These are phyloP conservation scores for Eucalyptus curtisii DNA, from an alignment of 345 rosid genomes.

Conservation along the genomic window DNA sequence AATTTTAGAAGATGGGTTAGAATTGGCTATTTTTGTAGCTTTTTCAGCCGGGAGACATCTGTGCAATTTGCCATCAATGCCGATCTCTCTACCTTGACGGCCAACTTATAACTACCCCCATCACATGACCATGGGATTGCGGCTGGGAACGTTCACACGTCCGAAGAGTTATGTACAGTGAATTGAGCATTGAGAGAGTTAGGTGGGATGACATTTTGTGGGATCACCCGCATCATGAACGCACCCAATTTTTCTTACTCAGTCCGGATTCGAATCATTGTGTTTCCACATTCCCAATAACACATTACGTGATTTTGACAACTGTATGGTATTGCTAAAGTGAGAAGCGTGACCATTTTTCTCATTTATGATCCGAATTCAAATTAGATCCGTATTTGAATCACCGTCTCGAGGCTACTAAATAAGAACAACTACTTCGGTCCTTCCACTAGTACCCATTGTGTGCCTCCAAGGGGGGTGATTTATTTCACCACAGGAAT, in stretches of 20 bases:
- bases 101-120: constrained; percentile 2
- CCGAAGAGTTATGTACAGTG: neutral
- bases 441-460: neutral
- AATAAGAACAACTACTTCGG: neutral
- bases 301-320: neutral
- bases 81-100: constrained; percentile 6
- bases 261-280: neutral
- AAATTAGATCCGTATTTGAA: neutral
- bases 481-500: neutral
- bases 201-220: neutral
- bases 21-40: neutral
- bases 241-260: neutral
- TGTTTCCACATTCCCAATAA: neutral
- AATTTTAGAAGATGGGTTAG: neutral
- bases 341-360: neutral
- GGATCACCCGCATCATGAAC: neutral
- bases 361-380: neutral
- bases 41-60: neutral
- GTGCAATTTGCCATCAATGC: constrained; percentile 11
- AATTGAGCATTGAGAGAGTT: neutral
- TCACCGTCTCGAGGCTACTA: neutral
- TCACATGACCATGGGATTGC: neutral
- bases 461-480: neutral
- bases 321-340: neutral
- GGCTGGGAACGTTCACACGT: neutral